A percentile compares a stretch with the other conserved stretches of the same genome.
Conservation (phyloP, 2,329 filamentous ascomycete species). For the Pseudohalonectria lignicola region DNA sequence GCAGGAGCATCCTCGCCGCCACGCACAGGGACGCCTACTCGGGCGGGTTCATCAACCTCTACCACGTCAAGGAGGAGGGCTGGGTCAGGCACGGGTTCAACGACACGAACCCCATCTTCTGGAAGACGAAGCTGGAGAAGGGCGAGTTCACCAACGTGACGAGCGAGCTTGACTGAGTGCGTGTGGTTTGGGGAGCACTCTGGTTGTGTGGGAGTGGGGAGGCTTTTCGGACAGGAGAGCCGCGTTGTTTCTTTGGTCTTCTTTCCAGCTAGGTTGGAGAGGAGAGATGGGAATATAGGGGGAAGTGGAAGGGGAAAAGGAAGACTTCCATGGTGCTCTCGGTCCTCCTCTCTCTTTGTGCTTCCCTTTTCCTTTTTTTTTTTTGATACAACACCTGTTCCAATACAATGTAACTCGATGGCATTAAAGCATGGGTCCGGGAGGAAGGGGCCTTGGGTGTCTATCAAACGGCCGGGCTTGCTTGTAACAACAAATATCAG, state of each 20-base stretch:
- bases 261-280: no score
- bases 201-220: background rate
- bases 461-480: no score
- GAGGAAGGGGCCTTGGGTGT: background rate
- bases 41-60: constrained; percentile 95
- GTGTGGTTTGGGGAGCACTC: constrained; percentile 1
- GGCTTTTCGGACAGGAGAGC: no score
- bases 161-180: constrained; percentile 54
- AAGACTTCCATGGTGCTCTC: no score
- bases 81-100: constrained; percentile 97
- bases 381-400: background rate
- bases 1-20: constrained; percentile 86
- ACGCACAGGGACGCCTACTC: constrained; percentile 98
- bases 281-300: no score
- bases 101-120: constrained; percentile 99
- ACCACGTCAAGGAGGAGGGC: constrained; percentile 97
- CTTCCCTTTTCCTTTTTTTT: background rate
- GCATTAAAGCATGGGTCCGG: background rate
- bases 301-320: no score
- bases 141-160: constrained; percentile 97
- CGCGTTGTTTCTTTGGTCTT: no score
- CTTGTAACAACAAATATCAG: no score
- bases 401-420: background rate
- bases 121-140: constrained; percentile 97
- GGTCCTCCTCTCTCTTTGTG: no score